These are phyloP conservation scores for Russula sp. DNA, from an alignment of 768 basidiomycete genomes.

Conservation along the genomic window DNA sequence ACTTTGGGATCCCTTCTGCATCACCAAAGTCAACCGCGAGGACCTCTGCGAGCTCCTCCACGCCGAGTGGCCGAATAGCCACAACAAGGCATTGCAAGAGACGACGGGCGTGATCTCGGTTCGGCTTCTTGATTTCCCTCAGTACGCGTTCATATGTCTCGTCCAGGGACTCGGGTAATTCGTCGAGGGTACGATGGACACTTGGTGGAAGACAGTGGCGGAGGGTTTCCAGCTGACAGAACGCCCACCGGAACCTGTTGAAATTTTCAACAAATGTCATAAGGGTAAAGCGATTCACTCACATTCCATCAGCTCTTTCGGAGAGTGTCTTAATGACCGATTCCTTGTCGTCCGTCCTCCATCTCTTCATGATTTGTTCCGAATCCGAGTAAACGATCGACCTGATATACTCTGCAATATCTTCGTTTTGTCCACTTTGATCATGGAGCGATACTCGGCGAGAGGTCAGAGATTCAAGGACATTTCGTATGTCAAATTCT, in stretches of 20 bases:
- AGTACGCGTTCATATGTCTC: not conserved
- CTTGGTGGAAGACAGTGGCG: not conserved
- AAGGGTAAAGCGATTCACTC: not conserved
- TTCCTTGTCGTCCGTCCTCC: not conserved
- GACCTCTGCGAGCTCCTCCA: not conserved
- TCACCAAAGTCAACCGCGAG: not conserved
- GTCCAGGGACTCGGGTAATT: not conserved
- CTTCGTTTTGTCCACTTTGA: not conserved
- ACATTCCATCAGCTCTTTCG: not conserved
- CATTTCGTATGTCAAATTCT: not conserved
- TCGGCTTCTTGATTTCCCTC: not conserved
- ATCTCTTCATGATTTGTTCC: not conserved
- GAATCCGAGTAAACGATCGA: not conserved
- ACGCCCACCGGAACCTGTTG: not conserved
- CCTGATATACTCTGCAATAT: not conserved
- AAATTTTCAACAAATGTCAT: not conserved
- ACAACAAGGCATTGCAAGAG: not conserved
- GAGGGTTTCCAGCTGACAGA: not conserved
- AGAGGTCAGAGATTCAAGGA: not conserved
- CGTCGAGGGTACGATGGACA: not conserved
- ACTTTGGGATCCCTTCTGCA: not conserved
- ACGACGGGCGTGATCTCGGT: not conserved
- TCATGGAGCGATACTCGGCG: not conserved
- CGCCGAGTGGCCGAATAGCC: not conserved
- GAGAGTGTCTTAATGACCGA: not conserved